Conservation (phyloP, 306 rosid genomes). For the Morella rubra region DNA sequence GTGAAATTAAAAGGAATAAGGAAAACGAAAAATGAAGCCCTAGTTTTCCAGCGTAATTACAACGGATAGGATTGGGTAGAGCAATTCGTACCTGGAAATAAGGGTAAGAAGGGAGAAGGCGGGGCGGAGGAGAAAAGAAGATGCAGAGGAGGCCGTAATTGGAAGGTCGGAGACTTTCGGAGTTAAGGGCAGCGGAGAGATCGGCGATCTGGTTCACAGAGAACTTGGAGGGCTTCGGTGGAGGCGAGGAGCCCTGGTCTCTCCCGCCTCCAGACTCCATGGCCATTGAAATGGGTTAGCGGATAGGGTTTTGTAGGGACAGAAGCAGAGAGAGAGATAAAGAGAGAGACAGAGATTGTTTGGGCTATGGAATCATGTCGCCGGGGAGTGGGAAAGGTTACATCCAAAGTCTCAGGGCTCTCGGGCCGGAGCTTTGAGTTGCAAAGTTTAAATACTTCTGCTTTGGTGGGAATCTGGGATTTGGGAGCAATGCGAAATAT, state of each 20-base stretch:
- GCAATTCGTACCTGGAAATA: slow-evolving; percentile 50
- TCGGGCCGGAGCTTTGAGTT: not conserved
- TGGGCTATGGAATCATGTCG: not conserved
- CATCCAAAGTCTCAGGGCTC: not conserved
- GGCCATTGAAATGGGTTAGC: not conserved
- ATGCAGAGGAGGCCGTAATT: slow-evolving; percentile 50
- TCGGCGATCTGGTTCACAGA: slow-evolving; percentile 70
- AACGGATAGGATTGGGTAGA: not conserved
- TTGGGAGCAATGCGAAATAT: too few relatives aligned
- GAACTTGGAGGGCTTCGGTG: slow-evolving; percentile 65
- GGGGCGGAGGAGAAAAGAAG: slow-evolving; percentile 64
- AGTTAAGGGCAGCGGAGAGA: slow-evolving; percentile 73
- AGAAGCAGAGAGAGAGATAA: not conserved
- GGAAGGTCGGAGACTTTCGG: slow-evolving; percentile 76
- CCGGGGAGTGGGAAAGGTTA: not conserved
- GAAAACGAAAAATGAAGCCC: not conserved
- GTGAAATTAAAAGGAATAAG: not conserved
- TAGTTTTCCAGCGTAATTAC: not conserved
- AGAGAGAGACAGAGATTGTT: not conserved
- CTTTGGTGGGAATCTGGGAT: not conserved
- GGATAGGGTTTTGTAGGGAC: not conserved
- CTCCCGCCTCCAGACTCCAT: slow-evolving; percentile 42
- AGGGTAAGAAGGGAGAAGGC: too few relatives aligned
- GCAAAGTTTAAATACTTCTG: not conserved
- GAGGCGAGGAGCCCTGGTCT: slow-evolving; percentile 42